Evolutionary conservation across 1,139 yeast genomes (phyloP), one percentile per base, ranked within the genome.

Genomic region (Hyphopichia fennica): DNA sequence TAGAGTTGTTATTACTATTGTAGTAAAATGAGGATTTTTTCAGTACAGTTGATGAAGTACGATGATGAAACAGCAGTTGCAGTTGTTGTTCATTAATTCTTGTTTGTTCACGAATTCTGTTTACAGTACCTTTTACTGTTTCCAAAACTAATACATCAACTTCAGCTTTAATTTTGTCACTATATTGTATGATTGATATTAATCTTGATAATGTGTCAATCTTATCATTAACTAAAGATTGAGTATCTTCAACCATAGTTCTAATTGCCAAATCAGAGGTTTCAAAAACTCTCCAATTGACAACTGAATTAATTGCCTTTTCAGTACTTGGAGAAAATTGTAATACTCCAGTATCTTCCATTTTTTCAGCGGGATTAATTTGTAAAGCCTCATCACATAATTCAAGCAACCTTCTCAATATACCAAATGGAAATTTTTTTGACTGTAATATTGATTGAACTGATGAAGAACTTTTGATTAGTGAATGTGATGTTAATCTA

Each of bases 131-230:
- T 18, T 77, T 71, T 3, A 93, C 88, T 0, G 87, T 74, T 35
- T 71, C 65, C 32, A 87, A 65, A 2, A 91, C 95, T 55, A 83
- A 69, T 16, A 64, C 72, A 56, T 91, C 96, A 8, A 91, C 89
- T 60, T 93, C 97, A 37, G 76, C 78, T 47, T 89, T 87, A 37
- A 93, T 81, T 52, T 83, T 83, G 48, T 86, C 86, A n/a, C 88
- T 81, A 56, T 87, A 90, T 45, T 85, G 82, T 44, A 88, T 69
- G 3, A 91, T 80, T 45, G 93, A 87, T 22, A 88, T 85, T 49
- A 88, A 71, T 51, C 98, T 71, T 16, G 82, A 69, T n/a, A 90
- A 75, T 0, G 89, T 77, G 41, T 85, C 90, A 2, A 88, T 77
- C 57, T 93, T 91, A 23, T 79, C 81, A 41, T 72, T 70, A 1